phyloP scores from a whole-genome alignment of 306 rosid genomes.

The Canavalia ensiformis region DNA sequence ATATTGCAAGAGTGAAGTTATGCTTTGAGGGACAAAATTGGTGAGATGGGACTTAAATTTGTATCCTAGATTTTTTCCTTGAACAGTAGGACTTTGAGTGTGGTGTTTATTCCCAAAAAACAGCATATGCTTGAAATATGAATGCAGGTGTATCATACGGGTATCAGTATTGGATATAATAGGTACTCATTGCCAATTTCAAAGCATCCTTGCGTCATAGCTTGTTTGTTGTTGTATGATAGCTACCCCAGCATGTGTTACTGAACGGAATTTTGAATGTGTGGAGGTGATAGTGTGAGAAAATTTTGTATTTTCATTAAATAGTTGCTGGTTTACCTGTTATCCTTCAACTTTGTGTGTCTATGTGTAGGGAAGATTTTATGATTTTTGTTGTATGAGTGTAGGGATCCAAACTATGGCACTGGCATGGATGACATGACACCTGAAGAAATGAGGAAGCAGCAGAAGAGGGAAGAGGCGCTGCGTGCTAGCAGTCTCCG shows the following conservation, averaged over 20 bases:
- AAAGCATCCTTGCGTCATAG: background rate
- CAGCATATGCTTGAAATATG: background rate
- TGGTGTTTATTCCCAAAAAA: background rate
- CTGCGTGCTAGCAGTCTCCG: constrained; percentile 71
- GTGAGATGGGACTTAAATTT: background rate
- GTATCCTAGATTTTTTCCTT: background rate
- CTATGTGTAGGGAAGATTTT: background rate
- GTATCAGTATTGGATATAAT: background rate
- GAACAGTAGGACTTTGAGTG: background rate
- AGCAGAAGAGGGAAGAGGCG: constrained; percentile 69
- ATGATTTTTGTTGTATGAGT: constrained; percentile 35
- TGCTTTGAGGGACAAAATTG: background rate
- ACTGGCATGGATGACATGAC: constrained; percentile 48
- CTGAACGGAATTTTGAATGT: background rate
- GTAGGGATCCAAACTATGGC: constrained; percentile 64
- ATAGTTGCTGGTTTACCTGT: background rate
- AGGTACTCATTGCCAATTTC: background rate
- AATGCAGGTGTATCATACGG: background rate
- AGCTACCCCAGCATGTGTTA: background rate
- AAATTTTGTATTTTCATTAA: background rate
- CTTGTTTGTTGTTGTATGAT: background rate
- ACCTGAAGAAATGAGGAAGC: constrained; percentile 67
- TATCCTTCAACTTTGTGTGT: background rate
- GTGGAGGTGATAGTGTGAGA: background rate
- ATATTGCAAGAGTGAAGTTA: no score